A percentile compares a stretch with the other conserved stretches of the same genome.
These are phyloP conservation scores for Neoscytalidium dimidiatum DNA, from an alignment of 2,329 filamentous ascomycete species.

Conservation along the genomic window DNA sequence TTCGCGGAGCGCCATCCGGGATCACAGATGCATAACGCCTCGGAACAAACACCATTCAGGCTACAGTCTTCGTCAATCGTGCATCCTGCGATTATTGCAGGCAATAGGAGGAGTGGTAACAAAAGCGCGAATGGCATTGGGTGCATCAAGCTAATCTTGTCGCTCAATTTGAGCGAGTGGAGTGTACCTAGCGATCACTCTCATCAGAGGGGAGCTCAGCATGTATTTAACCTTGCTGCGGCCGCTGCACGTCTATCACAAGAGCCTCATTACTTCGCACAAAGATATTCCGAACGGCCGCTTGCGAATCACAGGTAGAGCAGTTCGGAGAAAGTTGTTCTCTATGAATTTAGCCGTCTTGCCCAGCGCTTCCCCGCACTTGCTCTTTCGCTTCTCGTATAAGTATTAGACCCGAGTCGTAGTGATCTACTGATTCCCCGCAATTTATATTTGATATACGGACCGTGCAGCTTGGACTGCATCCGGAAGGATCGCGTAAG, in stretches of 20 bases:
- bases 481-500: no score
- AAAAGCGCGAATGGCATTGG: background rate
- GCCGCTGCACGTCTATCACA: background rate
- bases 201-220: background rate
- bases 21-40: conserved; percentile 34
- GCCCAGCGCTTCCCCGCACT: background rate
- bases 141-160: background rate
- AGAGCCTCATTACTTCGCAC: background rate
- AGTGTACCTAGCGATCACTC: no score
- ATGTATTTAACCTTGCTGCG: background rate
- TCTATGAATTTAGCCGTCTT: background rate
- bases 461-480: no score
- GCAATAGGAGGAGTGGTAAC: background rate
- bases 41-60: conserved; percentile 41
- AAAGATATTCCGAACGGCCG: background rate
- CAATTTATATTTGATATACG: background rate
- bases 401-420: background rate
- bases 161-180: no score
- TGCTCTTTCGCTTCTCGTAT: background rate
- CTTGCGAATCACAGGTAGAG: background rate
- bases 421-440: background rate
- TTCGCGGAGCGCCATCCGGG: conserved; percentile 47
- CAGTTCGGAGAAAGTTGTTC: background rate
- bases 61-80: conserved; percentile 40
- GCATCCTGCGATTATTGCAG: conserved; percentile 22